A percentile compares a stretch with the other conserved stretches of the same genome.
Evolutionary conservation across 2,329 filamentous ascomycete genomes (phyloP).

Genomic region (Emericellopsis atlantica): DNA sequence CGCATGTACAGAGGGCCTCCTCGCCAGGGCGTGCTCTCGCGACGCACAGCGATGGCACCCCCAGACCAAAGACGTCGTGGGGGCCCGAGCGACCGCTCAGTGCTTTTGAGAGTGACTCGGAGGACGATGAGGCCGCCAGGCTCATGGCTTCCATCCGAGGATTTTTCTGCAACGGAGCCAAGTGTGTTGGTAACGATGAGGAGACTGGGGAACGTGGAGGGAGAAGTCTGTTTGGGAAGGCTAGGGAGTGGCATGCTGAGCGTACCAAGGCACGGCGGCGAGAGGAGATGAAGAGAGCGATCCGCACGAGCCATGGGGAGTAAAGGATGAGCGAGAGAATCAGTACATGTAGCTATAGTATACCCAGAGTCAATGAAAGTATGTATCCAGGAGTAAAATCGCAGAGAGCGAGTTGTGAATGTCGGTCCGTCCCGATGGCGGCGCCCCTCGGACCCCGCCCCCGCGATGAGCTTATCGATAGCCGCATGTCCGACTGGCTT

Average conservation of each 20-base stretch:
- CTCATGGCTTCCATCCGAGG: background rate
- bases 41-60: background rate
- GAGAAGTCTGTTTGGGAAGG: background rate
- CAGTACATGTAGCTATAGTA: no score
- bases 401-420: no score
- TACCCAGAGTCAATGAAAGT: no score
- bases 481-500: no score
- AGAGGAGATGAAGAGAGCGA: no score
- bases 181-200: background rate
- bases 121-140: conserved; percentile 12
- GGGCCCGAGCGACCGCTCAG: conserved; percentile 10
- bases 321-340: no score
- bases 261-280: background rate
- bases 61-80: background rate
- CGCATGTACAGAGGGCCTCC: no score
- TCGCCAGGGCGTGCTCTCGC: background rate
- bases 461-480: no score
- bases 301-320: no score
- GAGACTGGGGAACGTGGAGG: background rate
- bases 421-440: no score
- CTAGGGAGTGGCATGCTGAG: background rate
- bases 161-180: background rate
- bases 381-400: no score
- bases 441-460: no score
- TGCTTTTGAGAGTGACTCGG: conserved; percentile 17